Percentiles rank a stretch among this genome's conserved stretches.
Conservation (phyloP, 106 monocot species). For the Apostasia ramifera region DNA sequence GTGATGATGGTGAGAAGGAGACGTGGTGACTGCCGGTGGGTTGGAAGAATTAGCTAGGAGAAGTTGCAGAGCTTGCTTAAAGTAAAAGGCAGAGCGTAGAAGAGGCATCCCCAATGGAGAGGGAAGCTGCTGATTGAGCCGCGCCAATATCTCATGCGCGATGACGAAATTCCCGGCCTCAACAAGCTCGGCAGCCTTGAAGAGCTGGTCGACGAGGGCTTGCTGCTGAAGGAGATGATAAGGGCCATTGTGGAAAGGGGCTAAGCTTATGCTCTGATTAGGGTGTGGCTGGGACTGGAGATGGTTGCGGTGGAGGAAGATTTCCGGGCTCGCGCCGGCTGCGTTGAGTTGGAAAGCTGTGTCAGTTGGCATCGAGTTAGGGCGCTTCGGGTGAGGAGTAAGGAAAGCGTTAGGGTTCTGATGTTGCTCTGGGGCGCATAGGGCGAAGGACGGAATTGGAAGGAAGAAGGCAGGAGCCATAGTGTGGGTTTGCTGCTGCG, state of each 20-base stretch:
- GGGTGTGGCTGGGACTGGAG: neutral
- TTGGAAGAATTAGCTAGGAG: neutral
- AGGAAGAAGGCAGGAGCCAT: neutral
- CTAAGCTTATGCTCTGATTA: neutral
- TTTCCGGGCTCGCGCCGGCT: neutral
- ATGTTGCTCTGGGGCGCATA: neutral
- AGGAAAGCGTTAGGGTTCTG: neutral
- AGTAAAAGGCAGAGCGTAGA: constrained; percentile 64
- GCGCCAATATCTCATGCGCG: constrained; percentile 99
- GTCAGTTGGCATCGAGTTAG: neutral
- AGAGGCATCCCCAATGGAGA: constrained; percentile 68
- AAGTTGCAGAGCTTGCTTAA: constrained; percentile 63
- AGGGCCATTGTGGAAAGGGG: neutral
- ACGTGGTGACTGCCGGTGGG: neutral
- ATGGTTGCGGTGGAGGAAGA: neutral
- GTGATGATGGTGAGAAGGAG: neutral
- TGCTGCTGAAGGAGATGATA: constrained; percentile 36
- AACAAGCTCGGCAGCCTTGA: constrained; percentile 70
- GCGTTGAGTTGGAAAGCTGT: too few species aligned
- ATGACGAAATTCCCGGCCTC: constrained; percentile 64
- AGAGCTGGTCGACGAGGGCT: constrained; percentile 56
- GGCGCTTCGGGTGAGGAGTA: constrained; percentile 11
- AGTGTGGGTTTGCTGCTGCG: neutral
- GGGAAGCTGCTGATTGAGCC: constrained; percentile 98
- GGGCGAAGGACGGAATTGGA: neutral